phyloP scores from a whole-genome alignment of 169 alveolate species.

The Plasmodium vivax region DNA sequence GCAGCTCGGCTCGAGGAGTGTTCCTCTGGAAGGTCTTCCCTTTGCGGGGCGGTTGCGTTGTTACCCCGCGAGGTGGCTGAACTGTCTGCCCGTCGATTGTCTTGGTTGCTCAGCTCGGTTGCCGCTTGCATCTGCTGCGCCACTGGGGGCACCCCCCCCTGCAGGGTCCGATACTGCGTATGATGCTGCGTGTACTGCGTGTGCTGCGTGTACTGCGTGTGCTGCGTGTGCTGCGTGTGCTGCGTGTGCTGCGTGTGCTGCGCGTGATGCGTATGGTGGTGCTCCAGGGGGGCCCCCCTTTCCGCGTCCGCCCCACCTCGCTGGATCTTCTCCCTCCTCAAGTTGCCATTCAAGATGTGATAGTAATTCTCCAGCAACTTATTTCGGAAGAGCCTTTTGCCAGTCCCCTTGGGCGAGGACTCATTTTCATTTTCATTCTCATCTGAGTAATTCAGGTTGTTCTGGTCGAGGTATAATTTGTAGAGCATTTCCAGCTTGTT shows the following conservation, averaged over 20 bases:
- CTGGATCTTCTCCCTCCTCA: not conserved
- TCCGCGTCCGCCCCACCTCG: not conserved
- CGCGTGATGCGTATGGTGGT: no score
- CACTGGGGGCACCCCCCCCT: not conserved
- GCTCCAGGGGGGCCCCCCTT: no score
- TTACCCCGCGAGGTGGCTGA: not conserved
- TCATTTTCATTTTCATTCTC: not conserved
- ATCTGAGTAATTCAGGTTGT: not conserved
- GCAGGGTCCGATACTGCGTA: not conserved
- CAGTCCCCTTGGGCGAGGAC: not conserved
- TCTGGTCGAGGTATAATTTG: conserved; percentile 16
- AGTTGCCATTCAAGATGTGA: conserved; percentile 11
- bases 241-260: no score
- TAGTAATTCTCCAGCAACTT: conserved; percentile 32
- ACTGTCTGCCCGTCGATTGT: not conserved
- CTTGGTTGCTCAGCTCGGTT: not conserved
- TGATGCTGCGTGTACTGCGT: no score
- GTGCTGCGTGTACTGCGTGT: not conserved
- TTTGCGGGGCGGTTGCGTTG: not conserved
- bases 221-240: not conserved
- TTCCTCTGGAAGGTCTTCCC: not conserved
- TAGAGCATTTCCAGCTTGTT: conserved; percentile 31
- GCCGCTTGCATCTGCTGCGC: not conserved
- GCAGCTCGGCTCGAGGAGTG: not conserved
- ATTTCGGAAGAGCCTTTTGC: not conserved